Base-by-base conservation (phyloP, 805 yeast species). In the Clavispora asparagi region DNA sequence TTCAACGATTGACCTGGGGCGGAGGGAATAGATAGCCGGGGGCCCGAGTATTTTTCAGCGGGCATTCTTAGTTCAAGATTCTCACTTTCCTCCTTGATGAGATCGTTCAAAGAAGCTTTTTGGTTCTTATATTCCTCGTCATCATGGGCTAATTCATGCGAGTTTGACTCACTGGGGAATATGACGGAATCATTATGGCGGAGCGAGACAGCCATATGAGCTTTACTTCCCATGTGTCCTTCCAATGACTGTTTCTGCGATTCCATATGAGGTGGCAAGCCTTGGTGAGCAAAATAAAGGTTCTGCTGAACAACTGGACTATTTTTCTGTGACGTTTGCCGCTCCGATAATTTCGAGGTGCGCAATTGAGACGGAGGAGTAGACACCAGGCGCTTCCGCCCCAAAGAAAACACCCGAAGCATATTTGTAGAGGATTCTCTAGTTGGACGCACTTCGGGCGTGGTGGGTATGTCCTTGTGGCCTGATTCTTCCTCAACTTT, bases 231-330 rank as follows among this genome's bases (percentile, higher is more conserved):
- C 7, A 30, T 7, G 2, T 16, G 10, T 14, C n/a, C 32, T 19
- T 52, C 40, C 5, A 38, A 17, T 12, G 38, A 27, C 1, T 23
- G 40, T 7, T 37, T 41, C 13, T 56, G 58, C n/a, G 63, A 54
- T 25, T 53, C 54, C 42, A 60, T 55, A 41, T 79, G 84, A 3
- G 81, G 81, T 4, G 85, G 83, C 9, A 76, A 58, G 1, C 85
- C 84, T 52, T 79, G 84, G 54, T 76, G 79, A 6, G 74, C 76
- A 60, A 79, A 79, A 58, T 80, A 79, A 23, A 78, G 76, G 56
- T 73, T 78, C 13, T 70, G 63, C 19, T 52, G 50, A 28, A 65
- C 59, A 19, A 64, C 62, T 1, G 64, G 64, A 40, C 66, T 65
- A 16, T 44, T 39, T 30, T 30, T 17, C 11, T 16, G 39, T 14